phyloP scores from a whole-genome alignment of 2,329 filamentous ascomycete species.

The Cercospora sp. region DNA sequence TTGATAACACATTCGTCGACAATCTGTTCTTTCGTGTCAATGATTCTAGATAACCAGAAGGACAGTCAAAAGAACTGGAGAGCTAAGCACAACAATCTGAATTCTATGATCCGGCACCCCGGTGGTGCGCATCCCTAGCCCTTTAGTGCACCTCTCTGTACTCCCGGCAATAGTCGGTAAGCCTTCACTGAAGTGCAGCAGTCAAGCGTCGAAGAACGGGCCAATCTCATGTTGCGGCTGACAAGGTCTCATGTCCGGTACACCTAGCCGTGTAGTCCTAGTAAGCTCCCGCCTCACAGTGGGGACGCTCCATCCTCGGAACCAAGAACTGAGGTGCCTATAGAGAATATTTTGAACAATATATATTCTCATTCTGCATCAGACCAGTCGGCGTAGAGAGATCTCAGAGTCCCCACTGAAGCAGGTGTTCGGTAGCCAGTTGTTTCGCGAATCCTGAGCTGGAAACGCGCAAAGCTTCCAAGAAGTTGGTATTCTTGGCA shows the following conservation, averaged over 20 bases:
- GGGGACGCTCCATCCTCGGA: not conserved
- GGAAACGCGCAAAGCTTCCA: not conserved
- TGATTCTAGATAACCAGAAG: not conserved
- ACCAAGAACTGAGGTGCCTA: not conserved
- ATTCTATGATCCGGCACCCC: slow-evolving; percentile 5
- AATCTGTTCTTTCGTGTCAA: not conserved
- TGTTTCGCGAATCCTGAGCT: not conserved
- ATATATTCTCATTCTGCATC: not conserved
- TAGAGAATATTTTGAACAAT: not conserved
- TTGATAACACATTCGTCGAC: not conserved
- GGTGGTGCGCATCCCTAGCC: not conserved
- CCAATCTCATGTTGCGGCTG: slow-evolving; percentile 4
- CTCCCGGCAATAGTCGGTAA: not conserved
- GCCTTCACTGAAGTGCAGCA: not conserved
- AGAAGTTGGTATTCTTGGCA: not conserved
- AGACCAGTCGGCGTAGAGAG: not conserved
- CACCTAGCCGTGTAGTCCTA: not conserved
- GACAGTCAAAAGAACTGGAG: not conserved
- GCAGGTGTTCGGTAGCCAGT: not conserved
- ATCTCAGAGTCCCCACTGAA: not conserved
- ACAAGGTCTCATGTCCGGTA: slow-evolving; percentile 7
- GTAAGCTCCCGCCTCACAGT: slow-evolving; percentile 3
- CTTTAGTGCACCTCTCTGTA: slow-evolving; percentile 4
- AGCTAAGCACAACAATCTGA: slow-evolving; percentile 1
- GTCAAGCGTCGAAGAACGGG: not conserved